These are phyloP conservation scores for Phellinidium pouzarii DNA, from an alignment of 1,284 basidiomycete genomes.

Conservation along the genomic window DNA sequence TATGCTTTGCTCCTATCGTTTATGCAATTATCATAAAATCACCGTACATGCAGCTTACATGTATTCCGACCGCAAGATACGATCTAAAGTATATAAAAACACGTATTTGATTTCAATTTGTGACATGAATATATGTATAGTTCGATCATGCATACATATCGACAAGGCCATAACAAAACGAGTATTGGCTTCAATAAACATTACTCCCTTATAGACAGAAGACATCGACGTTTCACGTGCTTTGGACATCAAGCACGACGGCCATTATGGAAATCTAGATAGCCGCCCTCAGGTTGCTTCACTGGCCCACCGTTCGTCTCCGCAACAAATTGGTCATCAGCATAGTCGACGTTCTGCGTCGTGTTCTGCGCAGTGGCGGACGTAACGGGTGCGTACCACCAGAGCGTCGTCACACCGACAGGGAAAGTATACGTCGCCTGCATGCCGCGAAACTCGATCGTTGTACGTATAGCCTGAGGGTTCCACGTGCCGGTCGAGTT, in stretches of 20 bases:
- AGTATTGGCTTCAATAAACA: too few relatives aligned
- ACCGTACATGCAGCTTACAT: too few relatives aligned
- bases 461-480: slow-evolving; percentile 51
- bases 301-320: slow-evolving; percentile 6
- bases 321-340: slow-evolving; percentile 5
- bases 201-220: too few relatives aligned
- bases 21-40: too few relatives aligned
- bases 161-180: too few relatives aligned
- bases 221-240: too few relatives aligned
- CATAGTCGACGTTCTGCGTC: neutral
- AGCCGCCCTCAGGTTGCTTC: slow-evolving; percentile 1
- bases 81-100: too few relatives aligned
- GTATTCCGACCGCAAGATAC: too few relatives aligned
- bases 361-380: neutral
- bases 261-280: slow-evolving; percentile 11
- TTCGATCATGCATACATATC: too few relatives aligned
- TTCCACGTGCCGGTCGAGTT: slow-evolving; percentile 47
- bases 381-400: slow-evolving; percentile 35
- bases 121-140: too few relatives aligned
- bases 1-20: too few relatives aligned
- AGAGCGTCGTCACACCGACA: slow-evolving; percentile 47
- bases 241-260: neutral
- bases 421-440: slow-evolving; percentile 66
- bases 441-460: slow-evolving; percentile 64
- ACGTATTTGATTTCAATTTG: too few relatives aligned